Evolutionary conservation across 768 basidiomycete genomes (phyloP).

Genomic region (Coprinopsis sp.): DNA sequence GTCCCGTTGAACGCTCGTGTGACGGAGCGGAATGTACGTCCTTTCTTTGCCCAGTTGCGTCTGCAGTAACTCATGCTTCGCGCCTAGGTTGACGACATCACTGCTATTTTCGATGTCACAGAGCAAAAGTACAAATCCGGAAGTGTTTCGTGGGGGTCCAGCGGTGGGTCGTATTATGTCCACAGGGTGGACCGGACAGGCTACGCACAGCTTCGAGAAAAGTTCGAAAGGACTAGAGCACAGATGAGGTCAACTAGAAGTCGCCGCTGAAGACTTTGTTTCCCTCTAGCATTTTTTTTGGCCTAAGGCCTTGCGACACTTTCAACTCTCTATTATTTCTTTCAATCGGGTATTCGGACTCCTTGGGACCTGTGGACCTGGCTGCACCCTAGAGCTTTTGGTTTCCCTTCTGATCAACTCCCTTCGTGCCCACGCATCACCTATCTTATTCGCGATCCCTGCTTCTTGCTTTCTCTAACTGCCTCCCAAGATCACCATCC

Average conservation of each 20-base stretch:
- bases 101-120: conserved; percentile 75
- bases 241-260: conserved; percentile 8
- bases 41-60: not conserved
- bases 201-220: conserved; percentile 54
- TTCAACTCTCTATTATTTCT: no score
- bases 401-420: no score
- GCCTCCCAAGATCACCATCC: no score
- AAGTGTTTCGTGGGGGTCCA: conserved; percentile 77
- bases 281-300: not conserved
- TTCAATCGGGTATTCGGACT: no score
- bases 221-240: conserved; percentile 48
- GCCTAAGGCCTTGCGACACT: no score
- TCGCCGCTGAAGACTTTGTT: not conserved
- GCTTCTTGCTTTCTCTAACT: no score
- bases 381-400: no score
- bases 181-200: conserved; percentile 74
- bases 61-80: conserved; percentile 3
- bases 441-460: no score
- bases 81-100: conserved; percentile 67
- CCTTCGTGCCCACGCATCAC: no score
- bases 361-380: no score
- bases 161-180: conserved; percentile 66
- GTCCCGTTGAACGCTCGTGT: conserved; percentile 70
- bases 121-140: conserved; percentile 65
- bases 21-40: conserved; percentile 75